A percentile compares a stretch with the other conserved stretches of the same genome.
These are phyloP conservation scores for Irpex sp. DNA, from an alignment of 1,284 basidiomycete genomes.

Conservation along the genomic window DNA sequence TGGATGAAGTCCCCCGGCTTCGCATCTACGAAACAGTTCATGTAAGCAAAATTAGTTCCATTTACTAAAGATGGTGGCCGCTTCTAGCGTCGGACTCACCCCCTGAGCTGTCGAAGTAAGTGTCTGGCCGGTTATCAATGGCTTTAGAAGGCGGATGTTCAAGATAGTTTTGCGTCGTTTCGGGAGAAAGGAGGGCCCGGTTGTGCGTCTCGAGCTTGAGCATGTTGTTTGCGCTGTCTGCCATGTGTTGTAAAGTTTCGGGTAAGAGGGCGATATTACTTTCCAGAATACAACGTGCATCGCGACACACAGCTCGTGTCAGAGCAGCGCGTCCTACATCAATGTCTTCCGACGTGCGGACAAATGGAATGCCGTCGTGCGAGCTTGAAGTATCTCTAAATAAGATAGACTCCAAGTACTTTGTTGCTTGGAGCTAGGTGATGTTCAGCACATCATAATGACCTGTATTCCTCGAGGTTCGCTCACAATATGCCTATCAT, in stretches of 20 bases:
- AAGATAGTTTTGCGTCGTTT: slow-evolving; percentile 36
- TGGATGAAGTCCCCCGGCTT: slow-evolving; percentile 43
- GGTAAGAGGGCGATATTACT: slow-evolving; percentile 46
- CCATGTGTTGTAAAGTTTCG: slow-evolving; percentile 21
- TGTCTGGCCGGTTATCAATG: slow-evolving; percentile 47
- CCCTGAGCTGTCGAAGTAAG: slow-evolving; percentile 46
- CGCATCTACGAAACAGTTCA: slow-evolving; percentile 21
- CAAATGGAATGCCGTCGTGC: slow-evolving; percentile 18
- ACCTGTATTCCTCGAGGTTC: no score
- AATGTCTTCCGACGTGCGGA: slow-evolving; percentile 5
- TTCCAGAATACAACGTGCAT: slow-evolving; percentile 45
- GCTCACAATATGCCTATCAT: slow-evolving; percentile 55
- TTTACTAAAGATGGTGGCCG: no score
- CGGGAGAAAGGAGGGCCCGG: slow-evolving; percentile 29
- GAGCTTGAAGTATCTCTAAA: slow-evolving; percentile 12
- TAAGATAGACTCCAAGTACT: slow-evolving; percentile 35
- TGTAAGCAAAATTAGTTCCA: no score
- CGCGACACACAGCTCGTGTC: slow-evolving; percentile 42
- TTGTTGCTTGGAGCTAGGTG: slow-evolving; percentile 36
- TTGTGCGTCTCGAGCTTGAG: slow-evolving; percentile 38
- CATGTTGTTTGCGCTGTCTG: slow-evolving; percentile 31
- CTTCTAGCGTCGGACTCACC: slow-evolving; percentile 29
- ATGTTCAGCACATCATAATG: no score
- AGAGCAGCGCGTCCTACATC: background rate
- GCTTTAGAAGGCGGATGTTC: slow-evolving; percentile 48